phyloP scores from a whole-genome alignment of 305 asterid genomes.

The Ajuga reptans region DNA sequence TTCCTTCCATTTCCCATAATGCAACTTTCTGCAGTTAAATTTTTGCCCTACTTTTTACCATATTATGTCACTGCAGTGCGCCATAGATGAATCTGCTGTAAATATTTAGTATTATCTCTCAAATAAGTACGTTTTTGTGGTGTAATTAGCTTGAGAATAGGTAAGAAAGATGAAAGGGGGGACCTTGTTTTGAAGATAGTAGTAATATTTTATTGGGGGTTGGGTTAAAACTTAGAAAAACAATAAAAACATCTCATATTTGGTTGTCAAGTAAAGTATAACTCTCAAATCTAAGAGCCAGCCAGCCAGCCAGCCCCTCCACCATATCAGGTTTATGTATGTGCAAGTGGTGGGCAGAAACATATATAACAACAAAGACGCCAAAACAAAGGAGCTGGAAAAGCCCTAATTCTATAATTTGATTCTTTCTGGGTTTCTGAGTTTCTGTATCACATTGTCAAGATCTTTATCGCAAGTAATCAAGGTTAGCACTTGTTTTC shows the following conservation, averaged over 20 bases:
- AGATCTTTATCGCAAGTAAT: conserved; percentile 19
- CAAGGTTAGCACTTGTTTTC: conserved; percentile 19
- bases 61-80: too few species aligned
- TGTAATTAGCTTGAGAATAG: neutral
- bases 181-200: neutral
- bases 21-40: neutral
- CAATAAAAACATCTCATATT: conserved; percentile 26
- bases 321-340: conserved; percentile 14
- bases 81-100: neutral
- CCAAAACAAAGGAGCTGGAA: conserved; percentile 20
- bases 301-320: conserved; percentile 8
- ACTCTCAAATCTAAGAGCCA: conserved; percentile 19
- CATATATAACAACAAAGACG: conserved; percentile 15
- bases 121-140: neutral
- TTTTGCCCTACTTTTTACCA: neutral
- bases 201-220: neutral
- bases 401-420: conserved; percentile 14
- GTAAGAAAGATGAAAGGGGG: neutral
- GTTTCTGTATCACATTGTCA: conserved; percentile 26
- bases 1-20: neutral
- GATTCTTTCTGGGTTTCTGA: conserved; percentile 15
- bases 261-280: conserved; percentile 25
- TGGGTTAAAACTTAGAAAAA: neutral
- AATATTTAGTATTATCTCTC: too few species aligned
- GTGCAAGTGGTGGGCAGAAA: conserved; percentile 24